Evolutionary conservation across 1,139 yeast species (phyloP).

Genomic region (Kluyveromyces marxianus): DNA sequence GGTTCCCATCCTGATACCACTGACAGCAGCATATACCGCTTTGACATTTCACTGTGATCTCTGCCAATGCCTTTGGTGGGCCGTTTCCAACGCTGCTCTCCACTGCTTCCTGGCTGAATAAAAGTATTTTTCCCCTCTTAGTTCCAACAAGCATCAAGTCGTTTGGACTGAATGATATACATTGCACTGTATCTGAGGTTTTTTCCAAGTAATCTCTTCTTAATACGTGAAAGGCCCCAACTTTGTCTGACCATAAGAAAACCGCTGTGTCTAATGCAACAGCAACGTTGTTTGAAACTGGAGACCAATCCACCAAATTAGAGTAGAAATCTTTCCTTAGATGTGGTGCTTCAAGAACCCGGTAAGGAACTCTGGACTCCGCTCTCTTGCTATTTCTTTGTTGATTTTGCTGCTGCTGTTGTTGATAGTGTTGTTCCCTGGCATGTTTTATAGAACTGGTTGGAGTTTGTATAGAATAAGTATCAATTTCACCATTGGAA

Average conservation of each 20-base stretch:
- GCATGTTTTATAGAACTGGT: constrained; percentile 16
- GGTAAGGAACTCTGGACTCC: constrained; percentile 35
- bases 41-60: constrained; percentile 6
- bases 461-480: constrained; percentile 16
- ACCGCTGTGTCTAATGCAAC: constrained; percentile 62
- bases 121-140: constrained; percentile 40
- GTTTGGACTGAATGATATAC: constrained; percentile 47
- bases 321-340: constrained; percentile 76
- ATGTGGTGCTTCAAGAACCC: constrained; percentile 66
- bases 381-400: constrained; percentile 19
- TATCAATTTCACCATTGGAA: too few species aligned
- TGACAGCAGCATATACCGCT: constrained; percentile 49
- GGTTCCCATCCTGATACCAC: constrained; percentile 44
- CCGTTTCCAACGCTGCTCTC: constrained; percentile 22
- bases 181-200: constrained; percentile 42
- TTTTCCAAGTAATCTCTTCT: constrained; percentile 23
- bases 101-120: constrained; percentile 36
- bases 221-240: constrained; percentile 39
- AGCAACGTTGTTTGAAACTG: constrained; percentile 43
- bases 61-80: constrained; percentile 12
- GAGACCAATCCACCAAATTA: constrained; percentile 71
- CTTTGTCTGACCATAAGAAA: constrained; percentile 57
- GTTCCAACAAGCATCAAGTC: constrained; percentile 54
- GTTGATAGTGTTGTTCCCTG: constrained; percentile 10
- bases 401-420: background rate